Base-by-base conservation (phyloP, 192 early-diverging fungal genomes). In the Coemansia sp. region DNA sequence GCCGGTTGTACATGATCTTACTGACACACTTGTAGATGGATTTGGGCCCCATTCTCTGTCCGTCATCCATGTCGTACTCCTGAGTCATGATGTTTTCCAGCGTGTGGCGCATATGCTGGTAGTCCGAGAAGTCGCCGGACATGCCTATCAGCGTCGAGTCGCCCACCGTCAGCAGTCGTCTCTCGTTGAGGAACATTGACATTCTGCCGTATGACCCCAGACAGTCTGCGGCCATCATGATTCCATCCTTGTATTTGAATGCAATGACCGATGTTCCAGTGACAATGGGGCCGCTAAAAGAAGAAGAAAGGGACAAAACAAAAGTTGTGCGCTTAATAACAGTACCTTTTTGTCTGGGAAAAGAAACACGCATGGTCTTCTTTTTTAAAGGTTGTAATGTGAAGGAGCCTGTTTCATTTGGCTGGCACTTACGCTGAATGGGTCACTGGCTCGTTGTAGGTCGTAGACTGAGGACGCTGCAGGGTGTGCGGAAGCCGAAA, bases 151-250 rank as follows among this genome's bases (percentile, higher is more conserved):
- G 73, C n/a, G 97, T 98, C 62, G 82, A 83, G 46, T 94, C 86
- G 49, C 95, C 93, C 10, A 94, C 91, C 41, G 86, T 66, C 65
- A 88, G 72, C 65, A 99, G 74, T 41, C 97, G 87, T 80, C 95
- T 88, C 49, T 94, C 89, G 72, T 95, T 89, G 60, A 92, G 90
- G 90, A 96, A 97, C 58, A 92, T 90, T 19, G 96, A 92, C 66
- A 97, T 71, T 16, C 91, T 92, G 60, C 97, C 97, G 76, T 95
- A 99, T 15, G 97, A 98, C 39, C 91, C 97, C 57, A 99, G 84
- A 71, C 90, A 94, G 77, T 99, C 97, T 12, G 95, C 92, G 8
- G 94, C 94, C 78, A 99, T 87, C 91, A 99, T 97, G 42, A 99
- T 87, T 61, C 97, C 97, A 67, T 96, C 95, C 77, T 94, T 96